Conservation (phyloP, 352 stramenopile genomes). For the Pythium volutum region DNA sequence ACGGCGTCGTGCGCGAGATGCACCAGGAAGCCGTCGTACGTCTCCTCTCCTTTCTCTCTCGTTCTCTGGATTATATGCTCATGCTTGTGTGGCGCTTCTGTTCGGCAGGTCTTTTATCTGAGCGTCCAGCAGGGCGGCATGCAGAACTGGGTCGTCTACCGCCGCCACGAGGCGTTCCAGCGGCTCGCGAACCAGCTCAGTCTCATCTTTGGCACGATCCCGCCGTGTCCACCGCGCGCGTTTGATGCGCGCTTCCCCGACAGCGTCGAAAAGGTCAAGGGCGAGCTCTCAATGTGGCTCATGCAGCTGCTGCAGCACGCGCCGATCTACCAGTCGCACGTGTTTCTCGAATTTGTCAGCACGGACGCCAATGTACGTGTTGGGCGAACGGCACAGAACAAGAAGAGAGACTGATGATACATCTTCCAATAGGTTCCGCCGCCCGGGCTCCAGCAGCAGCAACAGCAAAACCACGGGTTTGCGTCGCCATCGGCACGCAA, state of each 20-base stretch:
- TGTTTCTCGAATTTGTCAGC: conserved; percentile 82
- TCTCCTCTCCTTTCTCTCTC: conserved; percentile 1
- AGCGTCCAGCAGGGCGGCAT: conserved; percentile 69
- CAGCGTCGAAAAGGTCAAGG: conserved; percentile 65
- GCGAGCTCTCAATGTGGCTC: conserved; percentile 78
- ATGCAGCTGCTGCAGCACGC: conserved; percentile 77
- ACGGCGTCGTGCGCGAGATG: conserved; percentile 55
- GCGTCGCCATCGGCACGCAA: conserved; percentile 19
- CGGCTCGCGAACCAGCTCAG: conserved; percentile 58
- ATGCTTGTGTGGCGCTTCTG: background rate
- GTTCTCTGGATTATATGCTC: background rate
- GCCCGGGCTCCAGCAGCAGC: conserved; percentile 40
- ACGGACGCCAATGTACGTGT: conserved; percentile 65
- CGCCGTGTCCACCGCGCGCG: conserved; percentile 46
- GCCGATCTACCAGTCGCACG: conserved; percentile 78
- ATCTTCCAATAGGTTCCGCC: conserved; percentile 31
- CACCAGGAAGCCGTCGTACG: conserved; percentile 55
- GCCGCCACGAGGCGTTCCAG: conserved; percentile 72
- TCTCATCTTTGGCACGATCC: conserved; percentile 68
- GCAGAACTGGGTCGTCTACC: conserved; percentile 74
- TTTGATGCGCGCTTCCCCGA: conserved; percentile 67
- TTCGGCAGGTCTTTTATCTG: conserved; percentile 72
- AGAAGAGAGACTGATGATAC: background rate
- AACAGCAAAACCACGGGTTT: conserved; percentile 7
- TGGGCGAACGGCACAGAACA: background rate